Evolutionary conservation across 768 basidiomycete species (phyloP).

Genomic region (Tulasnella sp.): DNA sequence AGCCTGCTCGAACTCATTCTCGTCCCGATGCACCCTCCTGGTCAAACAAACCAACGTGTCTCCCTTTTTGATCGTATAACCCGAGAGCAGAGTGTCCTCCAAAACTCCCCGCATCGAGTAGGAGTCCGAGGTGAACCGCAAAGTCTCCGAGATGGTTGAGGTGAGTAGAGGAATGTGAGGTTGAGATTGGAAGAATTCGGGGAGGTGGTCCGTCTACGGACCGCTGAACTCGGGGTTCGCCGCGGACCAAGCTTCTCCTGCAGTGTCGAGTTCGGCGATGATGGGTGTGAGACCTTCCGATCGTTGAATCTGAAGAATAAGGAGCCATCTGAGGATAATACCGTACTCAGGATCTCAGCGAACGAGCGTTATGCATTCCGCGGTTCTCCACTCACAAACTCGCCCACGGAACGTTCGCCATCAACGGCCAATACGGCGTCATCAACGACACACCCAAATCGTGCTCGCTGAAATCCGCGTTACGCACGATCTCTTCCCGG

Average conservation of each 20-base stretch:
- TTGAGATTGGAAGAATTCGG: slow-evolving; percentile 20
- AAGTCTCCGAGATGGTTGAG: slow-evolving; percentile 12
- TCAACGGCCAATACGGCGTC: slow-evolving; percentile 15
- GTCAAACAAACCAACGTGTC: slow-evolving; percentile 13
- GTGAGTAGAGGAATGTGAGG: slow-evolving; percentile 13
- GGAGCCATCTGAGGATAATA: not conserved
- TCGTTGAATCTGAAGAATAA: not conserved
- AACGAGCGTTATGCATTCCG: too few relatives aligned
- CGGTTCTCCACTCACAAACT: not conserved
- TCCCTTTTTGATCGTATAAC: slow-evolving; percentile 20
- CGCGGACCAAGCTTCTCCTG: not conserved
- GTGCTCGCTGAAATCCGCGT: not conserved
- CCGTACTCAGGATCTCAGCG: too few relatives aligned
- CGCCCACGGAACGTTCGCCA: slow-evolving; percentile 7
- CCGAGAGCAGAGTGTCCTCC: not conserved
- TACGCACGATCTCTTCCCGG: not conserved
- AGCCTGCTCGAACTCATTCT: not conserved
- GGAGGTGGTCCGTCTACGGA: not conserved
- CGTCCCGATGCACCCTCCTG: slow-evolving; percentile 11
- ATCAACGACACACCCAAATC: not conserved
- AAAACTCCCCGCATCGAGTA: slow-evolving; percentile 23
- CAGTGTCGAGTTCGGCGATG: slow-evolving; percentile 21
- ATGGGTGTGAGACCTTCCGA: slow-evolving; percentile 12
- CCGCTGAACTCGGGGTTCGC: not conserved
- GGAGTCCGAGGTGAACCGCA: slow-evolving; percentile 18